Evolutionary conservation across 768 basidiomycete species (phyloP), one percentile per base, ranked within the genome.

Genomic region (Leccinum fibrillosum): DNA sequence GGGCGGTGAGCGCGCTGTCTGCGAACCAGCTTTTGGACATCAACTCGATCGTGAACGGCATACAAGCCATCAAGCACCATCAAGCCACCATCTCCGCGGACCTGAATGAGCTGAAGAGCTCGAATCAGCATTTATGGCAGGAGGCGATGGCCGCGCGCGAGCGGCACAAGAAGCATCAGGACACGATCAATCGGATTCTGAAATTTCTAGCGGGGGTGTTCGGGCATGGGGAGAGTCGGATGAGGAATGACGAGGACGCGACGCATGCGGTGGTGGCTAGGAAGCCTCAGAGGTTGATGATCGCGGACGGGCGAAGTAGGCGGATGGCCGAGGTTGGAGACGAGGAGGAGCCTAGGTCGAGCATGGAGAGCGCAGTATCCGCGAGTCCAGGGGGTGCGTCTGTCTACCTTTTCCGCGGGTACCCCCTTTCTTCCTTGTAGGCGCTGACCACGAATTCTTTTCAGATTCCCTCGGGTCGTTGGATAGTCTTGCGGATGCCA

Each of bases 161-260:
- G 62, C 82, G 86, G 56, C 88, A 96, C 67, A 87, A 93, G 70
- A 94, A 92, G 68, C 94, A 98, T 63, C 90, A 97, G 68, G 94
- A 98, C 71, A 97, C 94, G 21, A 94, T 98, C 70, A 94, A 97
- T 67, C 79, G 92, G 55, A 98, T 99, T 60, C 82, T 99, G 62
- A 90, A 93, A 59, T 98, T 99, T 74, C 75, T 99, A 55, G 95
- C 95, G 10, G 88, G 92, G 12, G 89, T 98, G 3, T 98, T 98
- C 75, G 89, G 89, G 12, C 81, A 80, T 54, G 64, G 69, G 0
- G 76, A 77, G 1, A 77, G 73, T 49, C 72, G 77, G 58, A 78
- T 71, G 53, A 71, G 66, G 47, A 71, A 66, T 48, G 72, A 69
- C 52, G 72, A 73, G 45, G 72, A 66, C 42, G 62, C 74, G 11